A percentile compares a stretch with the other conserved stretches of the same genome.
phyloP scores from a whole-genome alignment of 805 yeast species.

The Yarrowia osloensis region DNA sequence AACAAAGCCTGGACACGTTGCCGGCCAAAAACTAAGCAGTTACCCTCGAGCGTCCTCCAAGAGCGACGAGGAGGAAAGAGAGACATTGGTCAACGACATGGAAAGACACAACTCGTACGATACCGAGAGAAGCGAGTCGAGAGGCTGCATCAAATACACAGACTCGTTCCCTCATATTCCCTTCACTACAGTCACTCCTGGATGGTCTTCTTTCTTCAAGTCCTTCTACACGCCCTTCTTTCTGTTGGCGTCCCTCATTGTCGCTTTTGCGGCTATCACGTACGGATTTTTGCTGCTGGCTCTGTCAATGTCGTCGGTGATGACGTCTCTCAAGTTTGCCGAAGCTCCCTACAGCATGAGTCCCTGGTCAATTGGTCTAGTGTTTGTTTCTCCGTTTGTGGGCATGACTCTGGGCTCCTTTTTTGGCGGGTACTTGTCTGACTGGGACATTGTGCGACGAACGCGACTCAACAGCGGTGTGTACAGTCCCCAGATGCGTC shows the following conservation, averaged over 20 bases:
- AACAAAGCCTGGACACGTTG: constrained; percentile 28
- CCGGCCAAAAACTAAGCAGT: neutral
- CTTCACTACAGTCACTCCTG: constrained; percentile 8
- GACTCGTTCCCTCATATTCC: constrained; percentile 2
- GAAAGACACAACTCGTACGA: constrained; percentile 1
- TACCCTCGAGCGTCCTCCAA: neutral
- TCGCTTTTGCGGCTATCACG: constrained; percentile 28
- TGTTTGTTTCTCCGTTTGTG: constrained; percentile 30
- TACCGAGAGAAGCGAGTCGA: neutral
- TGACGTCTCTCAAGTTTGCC: constrained; percentile 14
- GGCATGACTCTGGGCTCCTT: constrained; percentile 32
- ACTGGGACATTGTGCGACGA: constrained; percentile 31
- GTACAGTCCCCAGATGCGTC: constrained; percentile 33
- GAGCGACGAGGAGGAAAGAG: neutral
- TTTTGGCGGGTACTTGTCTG: constrained; percentile 31
- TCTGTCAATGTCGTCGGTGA: constrained; percentile 22
- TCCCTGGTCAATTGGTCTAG: constrained; percentile 28
- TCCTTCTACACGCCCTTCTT: constrained; percentile 24
- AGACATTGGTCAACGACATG: neutral
- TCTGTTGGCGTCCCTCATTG: constrained; percentile 20
- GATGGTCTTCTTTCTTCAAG: neutral
- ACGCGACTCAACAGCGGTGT: constrained; percentile 32
- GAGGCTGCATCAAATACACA: neutral
- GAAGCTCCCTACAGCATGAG: constrained; percentile 29
- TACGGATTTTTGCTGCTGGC: constrained; percentile 30